A percentile compares a stretch with the other conserved stretches of the same genome.
phyloP scores from a whole-genome alignment of 2,329 filamentous ascomycete genomes.

The Sporothrix protearum region DNA sequence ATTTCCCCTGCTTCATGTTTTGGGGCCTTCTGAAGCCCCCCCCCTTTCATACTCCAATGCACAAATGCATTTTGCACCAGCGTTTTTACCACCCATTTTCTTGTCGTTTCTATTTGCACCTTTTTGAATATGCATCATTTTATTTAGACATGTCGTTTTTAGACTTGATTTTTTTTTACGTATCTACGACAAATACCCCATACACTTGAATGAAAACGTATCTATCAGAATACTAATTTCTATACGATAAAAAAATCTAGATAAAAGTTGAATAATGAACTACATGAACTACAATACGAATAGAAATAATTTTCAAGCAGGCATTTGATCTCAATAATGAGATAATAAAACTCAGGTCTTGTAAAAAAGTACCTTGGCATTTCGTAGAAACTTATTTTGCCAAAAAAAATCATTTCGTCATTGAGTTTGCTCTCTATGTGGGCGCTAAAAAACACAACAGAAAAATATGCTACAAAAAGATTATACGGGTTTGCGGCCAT shows the following conservation, averaged over 20 bases:
- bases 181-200: constrained; percentile 3
- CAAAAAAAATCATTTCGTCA: constrained; percentile 6
- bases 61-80: neutral
- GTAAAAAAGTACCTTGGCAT: neutral
- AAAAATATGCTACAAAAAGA: neutral
- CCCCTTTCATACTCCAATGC: neutral
- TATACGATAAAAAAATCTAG: no score
- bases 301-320: no score
- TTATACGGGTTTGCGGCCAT: neutral
- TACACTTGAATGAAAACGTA: neutral
- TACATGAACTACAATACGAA: no score
- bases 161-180: neutral
- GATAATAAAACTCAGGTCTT: no score
- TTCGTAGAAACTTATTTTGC: neutral
- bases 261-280: no score
- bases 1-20: neutral
- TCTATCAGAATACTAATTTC: no score
- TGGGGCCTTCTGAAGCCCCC: neutral
- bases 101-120: constrained; percentile 10
- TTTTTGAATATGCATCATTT: neutral
- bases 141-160: neutral
- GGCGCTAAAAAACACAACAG: neutral
- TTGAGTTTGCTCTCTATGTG: constrained; percentile 8
- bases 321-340: no score
- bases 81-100: neutral